Evolutionary conservation across 176 grass and related monocot species (phyloP), one percentile per base, ranked within the genome.

Genomic region (Canna indica): DNA sequence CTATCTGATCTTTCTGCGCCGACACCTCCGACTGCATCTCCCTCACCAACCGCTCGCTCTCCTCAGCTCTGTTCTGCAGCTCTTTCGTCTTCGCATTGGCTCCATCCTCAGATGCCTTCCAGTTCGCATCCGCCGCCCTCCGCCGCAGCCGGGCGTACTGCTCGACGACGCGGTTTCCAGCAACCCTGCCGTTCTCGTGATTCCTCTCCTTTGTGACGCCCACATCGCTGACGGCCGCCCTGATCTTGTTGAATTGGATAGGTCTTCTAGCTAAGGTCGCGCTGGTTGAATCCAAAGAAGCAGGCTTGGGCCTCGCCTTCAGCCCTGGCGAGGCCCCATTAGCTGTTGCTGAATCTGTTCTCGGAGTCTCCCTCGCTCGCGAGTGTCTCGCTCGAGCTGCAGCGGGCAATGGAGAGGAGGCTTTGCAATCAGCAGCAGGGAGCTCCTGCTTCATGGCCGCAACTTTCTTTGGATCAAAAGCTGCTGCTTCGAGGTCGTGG

Each of bases 381-480:
- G 79, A 67, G 73, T 27, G 52, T 34, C 81, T 70, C 67, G 53
- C n/a, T 41, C 74, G 57, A 3, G 63, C 47, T 14, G 62, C 50
- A 9, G 61, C 16, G 16, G 67, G 35, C 34, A 48, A 72, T 41
- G 68, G 76, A 17, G 78, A 64, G 25, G 76, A 64, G 31, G 77
- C 68, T 70, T 63, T 53, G 64, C 73, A 36, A 39, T 59, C 59
- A 28, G 57, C 77, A 75, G 48, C 71, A 12, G 56, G 10, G 26
- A 84, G 42, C 7, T 77, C 76, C 14, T 91, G 88, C 78, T 84
- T 91, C 88, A 91, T 87, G n/a, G 59, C 13, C 28, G 59, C 59
- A 9, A 62, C 52, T 80, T 27, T 64, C 47, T 48, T 44, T 48
- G 27, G 28, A 0, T 4, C 29, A 38, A 10, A 39, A 13, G 16